A percentile compares a stretch with the other conserved stretches of the same genome.
These are phyloP conservation scores for Dicorynia guianensis DNA, from an alignment of 306 rosid genomes.

Conservation along the genomic window DNA sequence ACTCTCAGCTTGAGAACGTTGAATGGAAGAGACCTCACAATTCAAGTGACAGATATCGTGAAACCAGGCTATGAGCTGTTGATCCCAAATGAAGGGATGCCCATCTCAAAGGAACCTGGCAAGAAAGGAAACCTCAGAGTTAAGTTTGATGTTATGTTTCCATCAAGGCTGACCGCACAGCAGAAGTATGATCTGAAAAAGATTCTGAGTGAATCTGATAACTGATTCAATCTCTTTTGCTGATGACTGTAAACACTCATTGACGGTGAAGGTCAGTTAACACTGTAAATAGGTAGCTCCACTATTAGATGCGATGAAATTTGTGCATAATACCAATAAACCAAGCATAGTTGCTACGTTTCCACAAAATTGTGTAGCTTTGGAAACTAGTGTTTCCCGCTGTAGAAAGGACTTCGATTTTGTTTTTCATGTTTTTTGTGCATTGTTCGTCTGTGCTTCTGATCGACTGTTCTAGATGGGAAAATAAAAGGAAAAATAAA, in stretches of 20 bases:
- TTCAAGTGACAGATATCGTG: slow-evolving; percentile 58
- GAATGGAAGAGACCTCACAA: slow-evolving; percentile 66
- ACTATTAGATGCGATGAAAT: slow-evolving; percentile 24
- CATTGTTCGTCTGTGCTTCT: not conserved
- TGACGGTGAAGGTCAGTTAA: slow-evolving; percentile 29
- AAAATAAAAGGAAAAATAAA: not conserved
- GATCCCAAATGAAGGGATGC: slow-evolving; percentile 79
- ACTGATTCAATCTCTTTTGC: slow-evolving; percentile 33
- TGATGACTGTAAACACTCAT: slow-evolving; percentile 31
- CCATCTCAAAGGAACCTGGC: slow-evolving; percentile 70
- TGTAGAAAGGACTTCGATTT: slow-evolving; percentile 20
- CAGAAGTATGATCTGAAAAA: slow-evolving; percentile 72
- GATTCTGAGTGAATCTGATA: slow-evolving; percentile 54
- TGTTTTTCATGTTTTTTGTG: not conserved
- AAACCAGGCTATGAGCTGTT: slow-evolving; percentile 63
- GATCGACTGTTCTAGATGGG: not conserved
- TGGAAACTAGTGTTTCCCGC: slow-evolving; percentile 35
- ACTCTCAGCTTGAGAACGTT: slow-evolving; percentile 57
- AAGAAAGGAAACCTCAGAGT: slow-evolving; percentile 72
- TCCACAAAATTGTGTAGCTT: slow-evolving; percentile 31
- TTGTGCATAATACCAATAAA: slow-evolving; percentile 59
- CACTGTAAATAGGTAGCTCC: slow-evolving; percentile 48
- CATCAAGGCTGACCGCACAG: slow-evolving; percentile 65
- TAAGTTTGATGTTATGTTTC: slow-evolving; percentile 72
- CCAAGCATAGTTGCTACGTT: slow-evolving; percentile 40